Conservation (phyloP, 1,284 basidiomycete genomes). For the Fomes fomentarius region DNA sequence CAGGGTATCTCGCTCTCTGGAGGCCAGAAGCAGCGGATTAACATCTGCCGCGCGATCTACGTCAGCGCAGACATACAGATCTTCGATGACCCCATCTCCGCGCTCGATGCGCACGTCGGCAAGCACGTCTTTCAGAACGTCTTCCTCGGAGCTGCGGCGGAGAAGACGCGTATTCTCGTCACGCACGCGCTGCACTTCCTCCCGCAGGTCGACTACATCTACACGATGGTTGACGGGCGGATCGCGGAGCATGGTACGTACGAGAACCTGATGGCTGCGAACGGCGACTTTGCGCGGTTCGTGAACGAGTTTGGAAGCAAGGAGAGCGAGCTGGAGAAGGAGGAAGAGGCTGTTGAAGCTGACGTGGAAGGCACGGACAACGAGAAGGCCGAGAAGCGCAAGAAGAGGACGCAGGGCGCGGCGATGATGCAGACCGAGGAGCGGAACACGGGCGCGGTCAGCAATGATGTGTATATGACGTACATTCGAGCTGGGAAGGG, state of each 20-base stretch:
- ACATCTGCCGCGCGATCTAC: slow-evolving; percentile 86
- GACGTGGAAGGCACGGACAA: slow-evolving; percentile 11
- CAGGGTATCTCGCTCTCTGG: slow-evolving; percentile 82
- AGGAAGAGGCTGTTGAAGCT: slow-evolving; percentile 35
- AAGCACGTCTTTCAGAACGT: slow-evolving; percentile 87
- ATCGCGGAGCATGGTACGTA: slow-evolving; percentile 83
- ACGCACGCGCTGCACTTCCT: slow-evolving; percentile 86
- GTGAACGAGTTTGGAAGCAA: slow-evolving; percentile 68
- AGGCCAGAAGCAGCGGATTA: slow-evolving; percentile 78
- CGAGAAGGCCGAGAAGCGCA: slow-evolving; percentile 27
- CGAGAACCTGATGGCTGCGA: slow-evolving; percentile 60
- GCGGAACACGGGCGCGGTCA: slow-evolving; percentile 62
- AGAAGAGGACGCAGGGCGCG: slow-evolving; percentile 38
- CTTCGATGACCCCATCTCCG: slow-evolving; percentile 82
- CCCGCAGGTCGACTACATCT: slow-evolving; percentile 77
- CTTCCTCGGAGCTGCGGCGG: slow-evolving; percentile 58
- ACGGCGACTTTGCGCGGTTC: slow-evolving; percentile 76
- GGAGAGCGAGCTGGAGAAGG: slow-evolving; percentile 39
- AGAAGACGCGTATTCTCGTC: slow-evolving; percentile 83
- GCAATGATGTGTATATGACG: slow-evolving; percentile 50
- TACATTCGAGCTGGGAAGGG: slow-evolving; percentile 63
- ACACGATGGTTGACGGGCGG: slow-evolving; percentile 69
- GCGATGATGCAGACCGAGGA: slow-evolving; percentile 71
- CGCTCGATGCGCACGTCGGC: slow-evolving; percentile 87
- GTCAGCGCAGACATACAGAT: slow-evolving; percentile 85